Evolutionary conservation across 192 early-diverging fungal genomes (phyloP), one percentile per base, ranked within the genome.

Genomic region (Mortierella alpina): DNA sequence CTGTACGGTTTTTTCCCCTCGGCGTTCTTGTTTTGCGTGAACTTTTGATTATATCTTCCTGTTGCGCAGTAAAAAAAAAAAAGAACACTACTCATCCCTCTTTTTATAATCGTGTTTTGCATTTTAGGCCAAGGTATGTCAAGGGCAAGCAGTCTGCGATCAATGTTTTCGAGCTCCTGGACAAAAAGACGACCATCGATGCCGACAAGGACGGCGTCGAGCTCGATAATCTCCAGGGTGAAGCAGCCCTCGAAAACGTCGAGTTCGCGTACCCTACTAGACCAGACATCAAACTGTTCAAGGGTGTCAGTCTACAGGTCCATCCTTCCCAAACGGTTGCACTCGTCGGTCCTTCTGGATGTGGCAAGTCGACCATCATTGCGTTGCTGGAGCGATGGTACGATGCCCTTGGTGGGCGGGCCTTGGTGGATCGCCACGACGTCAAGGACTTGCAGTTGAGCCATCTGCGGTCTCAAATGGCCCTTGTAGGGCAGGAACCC

Each of bases 321-420:
- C 69, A 83, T 31, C 63, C 89, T 31, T 92, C 92, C 20, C 77
- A 86, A 69, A 94, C 91, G 20, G 89, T 94, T 45, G 94, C 94
- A 12, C 78, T 96, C 18, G 94, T 96, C 9, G 94, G 94, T 3
- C 79, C 87, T 40, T 93, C 92, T 15, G 94, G 94, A 5, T 89
- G 85, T 63, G 83, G 86, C 65, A 94, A 94, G 74, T 88, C 85
- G 11, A 93, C 92, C 12, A 84, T 89, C 10, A 88, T 94, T 72
- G 86, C 84, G 9, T 56, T 92, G 56, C 57, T 88, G 22, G 88
- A 91, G 69, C 83, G 89, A 39, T 86, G 89, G 57, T 92, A 91
- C 58, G 86, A 90, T 46, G 83, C 73, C 18, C 59, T 59, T 17
- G 73, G 66, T 47, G 90, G 91, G 23, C 59, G 63, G 1, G 76